Conservation (phyloP, 345 rosid genomes). For the Atalantia buxifolia region DNA sequence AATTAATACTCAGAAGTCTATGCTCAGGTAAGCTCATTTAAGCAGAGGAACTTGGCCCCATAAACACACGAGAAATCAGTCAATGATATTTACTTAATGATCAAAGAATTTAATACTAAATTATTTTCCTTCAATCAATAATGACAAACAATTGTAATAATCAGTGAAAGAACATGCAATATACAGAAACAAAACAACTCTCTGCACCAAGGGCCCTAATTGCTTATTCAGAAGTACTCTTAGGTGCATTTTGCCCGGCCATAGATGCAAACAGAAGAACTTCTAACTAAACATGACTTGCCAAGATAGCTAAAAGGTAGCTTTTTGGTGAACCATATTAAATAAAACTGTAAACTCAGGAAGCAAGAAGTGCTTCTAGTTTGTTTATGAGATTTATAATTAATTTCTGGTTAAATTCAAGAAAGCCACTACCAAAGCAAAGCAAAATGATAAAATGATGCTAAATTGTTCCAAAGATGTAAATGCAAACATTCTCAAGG, state of each 20-base stretch:
- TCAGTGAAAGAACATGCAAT: not conserved
- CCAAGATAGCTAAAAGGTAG: not conserved
- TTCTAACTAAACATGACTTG: too few species aligned
- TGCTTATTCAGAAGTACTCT: too few species aligned
- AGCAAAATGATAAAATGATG: not conserved
- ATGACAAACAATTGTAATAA: not conserved
- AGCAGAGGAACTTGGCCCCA: not conserved
- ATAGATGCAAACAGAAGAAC: too few species aligned
- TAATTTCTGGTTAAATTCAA: not conserved
- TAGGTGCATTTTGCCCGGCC: too few species aligned
- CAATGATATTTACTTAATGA: not conserved
- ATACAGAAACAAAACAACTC: too few species aligned
- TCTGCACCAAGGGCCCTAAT: too few species aligned
- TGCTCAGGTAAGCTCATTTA: not conserved
- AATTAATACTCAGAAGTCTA: not conserved
- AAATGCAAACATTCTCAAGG: not conserved
- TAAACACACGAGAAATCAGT: not conserved
- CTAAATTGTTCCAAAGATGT: not conserved
- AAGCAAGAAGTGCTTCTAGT: not conserved
- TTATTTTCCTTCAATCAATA: not conserved
- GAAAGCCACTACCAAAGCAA: not conserved
- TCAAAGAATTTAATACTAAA: conserved; percentile 1
- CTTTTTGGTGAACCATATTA: not conserved
- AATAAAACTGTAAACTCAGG: not conserved
- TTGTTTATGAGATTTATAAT: not conserved